Evolutionary conservation across 2,329 filamentous ascomycete species (phyloP).

Genomic region (Corniculantispora saksenae): DNA sequence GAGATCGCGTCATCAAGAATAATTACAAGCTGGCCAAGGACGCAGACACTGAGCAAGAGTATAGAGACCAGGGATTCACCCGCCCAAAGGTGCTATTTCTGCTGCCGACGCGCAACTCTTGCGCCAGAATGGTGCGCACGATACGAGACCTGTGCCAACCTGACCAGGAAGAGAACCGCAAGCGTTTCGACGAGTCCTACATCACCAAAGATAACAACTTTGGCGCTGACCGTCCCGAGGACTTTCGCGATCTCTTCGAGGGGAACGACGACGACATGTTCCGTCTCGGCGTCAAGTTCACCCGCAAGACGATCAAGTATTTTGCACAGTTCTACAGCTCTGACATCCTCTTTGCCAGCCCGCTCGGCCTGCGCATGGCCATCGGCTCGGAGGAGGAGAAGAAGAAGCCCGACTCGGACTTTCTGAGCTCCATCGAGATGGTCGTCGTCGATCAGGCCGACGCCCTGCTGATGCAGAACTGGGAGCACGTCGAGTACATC

Average conservation of each 20-base stretch:
- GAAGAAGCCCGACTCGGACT: slow-evolving; percentile 75
- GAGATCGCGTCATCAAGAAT: slow-evolving; percentile 90
- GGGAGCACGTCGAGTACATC: slow-evolving; percentile 92
- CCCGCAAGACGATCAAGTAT: slow-evolving; percentile 90
- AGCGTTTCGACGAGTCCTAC: slow-evolving; percentile 86
- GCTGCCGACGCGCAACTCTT: slow-evolving; percentile 84
- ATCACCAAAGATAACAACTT: slow-evolving; percentile 65
- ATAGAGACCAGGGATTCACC: slow-evolving; percentile 93
- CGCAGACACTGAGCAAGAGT: slow-evolving; percentile 65
- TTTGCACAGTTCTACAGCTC: slow-evolving; percentile 96
- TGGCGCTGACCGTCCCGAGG: slow-evolving; percentile 73
- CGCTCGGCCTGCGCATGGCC: slow-evolving; percentile 84
- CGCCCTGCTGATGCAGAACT: slow-evolving; percentile 95
- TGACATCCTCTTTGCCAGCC: slow-evolving; percentile 90
- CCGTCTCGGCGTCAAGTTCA: slow-evolving; percentile 93
- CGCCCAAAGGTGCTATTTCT: slow-evolving; percentile 90
- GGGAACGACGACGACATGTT: slow-evolving; percentile 99
- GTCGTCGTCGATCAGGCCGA: slow-evolving; percentile 90
- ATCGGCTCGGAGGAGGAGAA: slow-evolving; percentile 75
- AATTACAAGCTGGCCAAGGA: slow-evolving; percentile 75
- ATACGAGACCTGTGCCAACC: slow-evolving; percentile 76
- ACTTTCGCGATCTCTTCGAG: slow-evolving; percentile 86
- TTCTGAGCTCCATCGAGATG: slow-evolving; percentile 89
- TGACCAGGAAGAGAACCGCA: slow-evolving; percentile 93
- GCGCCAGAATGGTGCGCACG: slow-evolving; percentile 73